Evolutionary conservation across 139 green algal genomes (phyloP).

Genomic region (Chlorella sp.): DNA sequence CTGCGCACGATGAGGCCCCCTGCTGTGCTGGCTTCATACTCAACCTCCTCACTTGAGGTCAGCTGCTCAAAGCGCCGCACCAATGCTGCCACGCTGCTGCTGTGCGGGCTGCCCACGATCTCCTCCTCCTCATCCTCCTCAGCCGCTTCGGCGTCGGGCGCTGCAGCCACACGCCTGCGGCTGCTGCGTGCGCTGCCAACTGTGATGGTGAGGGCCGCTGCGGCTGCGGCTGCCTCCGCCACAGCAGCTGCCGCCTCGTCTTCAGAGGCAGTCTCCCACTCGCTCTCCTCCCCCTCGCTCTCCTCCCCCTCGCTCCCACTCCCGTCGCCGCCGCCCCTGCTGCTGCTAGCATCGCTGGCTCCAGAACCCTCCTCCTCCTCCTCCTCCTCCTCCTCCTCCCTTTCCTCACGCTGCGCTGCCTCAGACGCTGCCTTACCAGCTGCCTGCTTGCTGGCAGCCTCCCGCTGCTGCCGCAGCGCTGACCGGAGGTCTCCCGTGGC

Average conservation of each 20-base stretch:
- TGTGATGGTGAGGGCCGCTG: not conserved
- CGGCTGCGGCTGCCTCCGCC: not conserved
- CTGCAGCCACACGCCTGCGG: not conserved
- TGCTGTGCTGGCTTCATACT: not conserved
- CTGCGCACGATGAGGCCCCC: not conserved
- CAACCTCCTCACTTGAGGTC: not conserved
- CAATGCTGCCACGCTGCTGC: not conserved
- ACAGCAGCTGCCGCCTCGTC: not conserved
- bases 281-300: not conserved
- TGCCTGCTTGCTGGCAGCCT: too few species aligned
- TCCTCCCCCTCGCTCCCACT: not conserved
- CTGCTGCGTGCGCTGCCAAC: not conserved
- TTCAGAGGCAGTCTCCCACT: slow-evolving; percentile 14
- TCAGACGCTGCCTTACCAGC: too few species aligned
- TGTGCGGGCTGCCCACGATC: not conserved
- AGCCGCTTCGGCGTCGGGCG: not conserved
- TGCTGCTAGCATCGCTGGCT: not conserved
- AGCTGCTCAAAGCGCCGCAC: not conserved
- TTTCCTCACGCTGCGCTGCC: too few species aligned
- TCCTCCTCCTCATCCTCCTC: not conserved
- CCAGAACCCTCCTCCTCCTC: not conserved
- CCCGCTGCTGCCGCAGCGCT: not conserved
- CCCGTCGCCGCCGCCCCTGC: not conserved
- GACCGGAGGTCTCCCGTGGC: not conserved
- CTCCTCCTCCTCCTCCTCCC: not conserved